Conservation (phyloP, 2,329 filamentous ascomycete genomes). For the Aspergillus quadricinctus region DNA sequence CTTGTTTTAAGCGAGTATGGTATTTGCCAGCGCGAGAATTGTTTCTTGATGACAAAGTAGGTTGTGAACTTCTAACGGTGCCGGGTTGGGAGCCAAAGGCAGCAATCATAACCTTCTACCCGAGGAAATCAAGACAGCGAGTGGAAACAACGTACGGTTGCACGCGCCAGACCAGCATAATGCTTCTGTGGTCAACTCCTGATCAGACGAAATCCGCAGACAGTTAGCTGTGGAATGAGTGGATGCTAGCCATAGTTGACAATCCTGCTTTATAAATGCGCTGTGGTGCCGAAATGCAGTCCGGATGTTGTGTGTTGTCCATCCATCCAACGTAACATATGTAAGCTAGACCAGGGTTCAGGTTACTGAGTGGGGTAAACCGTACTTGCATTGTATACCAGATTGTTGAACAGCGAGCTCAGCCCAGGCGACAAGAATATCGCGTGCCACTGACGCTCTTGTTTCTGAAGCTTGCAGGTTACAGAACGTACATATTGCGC, state of each 20-base stretch:
- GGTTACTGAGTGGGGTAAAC: background rate
- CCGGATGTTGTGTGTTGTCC: background rate
- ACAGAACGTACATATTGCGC: background rate
- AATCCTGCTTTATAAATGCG: background rate
- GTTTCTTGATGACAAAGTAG: background rate
- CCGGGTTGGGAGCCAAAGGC: background rate
- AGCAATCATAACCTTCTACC: background rate
- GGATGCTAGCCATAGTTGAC: background rate
- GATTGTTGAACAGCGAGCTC: background rate
- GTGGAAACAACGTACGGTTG: background rate
- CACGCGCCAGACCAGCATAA: background rate
- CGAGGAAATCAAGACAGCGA: background rate
- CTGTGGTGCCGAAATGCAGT: background rate
- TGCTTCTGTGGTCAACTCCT: background rate
- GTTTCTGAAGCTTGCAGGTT: background rate
- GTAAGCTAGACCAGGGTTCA: background rate
- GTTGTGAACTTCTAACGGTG: background rate
- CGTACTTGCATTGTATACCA: background rate
- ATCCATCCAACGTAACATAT: background rate
- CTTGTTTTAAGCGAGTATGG: background rate
- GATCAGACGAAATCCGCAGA: background rate
- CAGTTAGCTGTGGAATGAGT: no score
- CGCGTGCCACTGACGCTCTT: background rate
- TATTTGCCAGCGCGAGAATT: background rate
- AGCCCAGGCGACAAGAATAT: background rate